A percentile compares a stretch with the other conserved stretches of the same genome.
Evolutionary conservation across 2,329 filamentous ascomycete genomes (phyloP).

Genomic region (Coleophoma cylindrospora): DNA sequence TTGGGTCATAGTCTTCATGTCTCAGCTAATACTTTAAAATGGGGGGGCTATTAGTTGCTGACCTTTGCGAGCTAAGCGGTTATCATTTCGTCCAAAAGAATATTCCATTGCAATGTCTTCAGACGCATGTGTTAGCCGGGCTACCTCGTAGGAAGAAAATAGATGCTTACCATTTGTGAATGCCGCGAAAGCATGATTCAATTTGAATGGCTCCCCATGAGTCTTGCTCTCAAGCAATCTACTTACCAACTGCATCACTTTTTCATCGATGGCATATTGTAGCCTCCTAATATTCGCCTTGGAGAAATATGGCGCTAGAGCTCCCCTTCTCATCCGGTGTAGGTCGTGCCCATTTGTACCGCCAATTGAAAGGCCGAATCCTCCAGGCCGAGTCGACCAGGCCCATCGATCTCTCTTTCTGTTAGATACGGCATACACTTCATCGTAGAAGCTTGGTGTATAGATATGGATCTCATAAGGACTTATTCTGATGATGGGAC

Average conservation of each 20-base stretch:
- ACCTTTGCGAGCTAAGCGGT: conserved; percentile 8
- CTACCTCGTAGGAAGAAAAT: too few relatives aligned
- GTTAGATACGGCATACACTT: conserved; percentile 27
- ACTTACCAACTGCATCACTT: conserved; percentile 1
- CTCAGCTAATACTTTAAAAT: conserved; percentile 3
- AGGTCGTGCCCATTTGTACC: conserved; percentile 6
- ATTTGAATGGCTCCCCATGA: neutral
- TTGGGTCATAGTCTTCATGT: conserved; percentile 5
- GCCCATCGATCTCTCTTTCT: conserved; percentile 9
- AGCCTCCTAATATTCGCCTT: conserved; percentile 3
- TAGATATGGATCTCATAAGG: conserved; percentile 34
- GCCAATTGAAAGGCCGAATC: conserved; percentile 3
- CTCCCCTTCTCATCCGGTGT: conserved; percentile 6
- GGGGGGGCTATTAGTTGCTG: conserved; percentile 17
- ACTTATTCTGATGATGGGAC: conserved; percentile 30
- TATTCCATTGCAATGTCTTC: too few relatives aligned
- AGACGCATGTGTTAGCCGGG: too few relatives aligned
- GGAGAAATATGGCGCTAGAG: conserved; percentile 8
- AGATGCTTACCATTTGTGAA: conserved; percentile 5
- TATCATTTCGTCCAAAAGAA: too few relatives aligned
- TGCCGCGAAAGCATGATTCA: conserved; percentile 5
- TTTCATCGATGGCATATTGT: conserved; percentile 2
- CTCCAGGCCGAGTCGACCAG: conserved; percentile 8
- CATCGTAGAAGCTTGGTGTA: conserved; percentile 30
- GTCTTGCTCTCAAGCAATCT: conserved; percentile 1